Base-by-base conservation (phyloP, 495 filamentous ascomycete genomes). In the Neurospora intermedia region DNA sequence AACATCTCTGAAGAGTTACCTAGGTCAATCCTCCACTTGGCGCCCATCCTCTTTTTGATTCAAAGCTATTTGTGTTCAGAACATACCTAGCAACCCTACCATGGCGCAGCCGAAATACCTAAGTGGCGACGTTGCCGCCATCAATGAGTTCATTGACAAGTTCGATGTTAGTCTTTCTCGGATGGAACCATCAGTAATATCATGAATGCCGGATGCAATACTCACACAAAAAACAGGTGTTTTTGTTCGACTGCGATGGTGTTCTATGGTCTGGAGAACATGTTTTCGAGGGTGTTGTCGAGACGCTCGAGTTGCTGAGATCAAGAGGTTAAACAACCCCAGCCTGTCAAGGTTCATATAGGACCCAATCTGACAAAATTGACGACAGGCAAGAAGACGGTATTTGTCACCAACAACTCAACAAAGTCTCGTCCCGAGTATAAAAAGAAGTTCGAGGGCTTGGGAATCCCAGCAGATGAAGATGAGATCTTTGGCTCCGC, bases 371-470 rank as follows among this genome's bases (percentile, higher is more conserved):
- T 82, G 45, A 78, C 70, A 27, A 35, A 46, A 16, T 18, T 23
- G 18, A 38, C 13, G 10, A 5, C 39, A 96, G 94, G 93, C 71
- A 99, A 99, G 81, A 92, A 90, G 81, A 85, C 96, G 20, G 90
- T 99, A 73, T 99, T 99, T 80, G 96, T 99, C 66, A 98, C 96
- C 4, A 99, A 99, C 82, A 99, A 99, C 86, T 96, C 93, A 80
- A 98, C 96, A 39, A 98, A 98, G 80, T 97, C 95, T 20, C 92
- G 96, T 20, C 86, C 88, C 35, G 93, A 96, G 77, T 98, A 98
- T 82, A 89, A 90, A 80, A 94, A 94, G 83, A 98, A 98, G 76
- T 88, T 99, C 69, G 89, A 91, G n/a, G 82, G 79, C 31, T 84
- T 97, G 77, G 93, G 92, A 1, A 97, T 99, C 73, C 91, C 92